These are phyloP conservation scores for Arachis monticola DNA, from an alignment of 331 rosid genomes.

Conservation along the genomic window DNA sequence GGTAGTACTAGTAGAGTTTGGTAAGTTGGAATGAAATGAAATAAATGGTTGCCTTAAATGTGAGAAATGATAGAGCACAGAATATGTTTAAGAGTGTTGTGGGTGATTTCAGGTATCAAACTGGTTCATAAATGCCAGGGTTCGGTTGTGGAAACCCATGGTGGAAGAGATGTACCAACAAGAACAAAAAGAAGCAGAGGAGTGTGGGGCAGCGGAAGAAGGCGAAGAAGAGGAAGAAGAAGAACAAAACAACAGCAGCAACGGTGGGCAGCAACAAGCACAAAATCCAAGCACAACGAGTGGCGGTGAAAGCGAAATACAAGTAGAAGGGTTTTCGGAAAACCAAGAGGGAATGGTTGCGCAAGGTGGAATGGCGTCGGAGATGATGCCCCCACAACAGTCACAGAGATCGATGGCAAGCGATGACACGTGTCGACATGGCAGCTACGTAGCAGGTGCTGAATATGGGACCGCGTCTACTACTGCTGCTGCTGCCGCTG, in stretches of 20 bases:
- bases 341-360: slow-evolving; percentile 51
- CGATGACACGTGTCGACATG: slow-evolving; percentile 65
- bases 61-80: too few relatives aligned
- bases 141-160: slow-evolving; percentile 99
- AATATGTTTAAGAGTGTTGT: too few relatives aligned
- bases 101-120: slow-evolving; percentile 73
- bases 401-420: slow-evolving; percentile 27
- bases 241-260: slow-evolving; percentile 32
- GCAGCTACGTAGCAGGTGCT: slow-evolving; percentile 43
- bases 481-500: slow-evolving; percentile 43
- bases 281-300: slow-evolving; percentile 69
- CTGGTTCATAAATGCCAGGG: slow-evolving; percentile 99
- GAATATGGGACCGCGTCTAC: slow-evolving; percentile 71
- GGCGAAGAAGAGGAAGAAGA: slow-evolving; percentile 43
- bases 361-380: neutral
- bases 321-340: slow-evolving; percentile 59
- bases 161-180: slow-evolving; percentile 99
- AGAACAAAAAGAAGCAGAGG: slow-evolving; percentile 75
- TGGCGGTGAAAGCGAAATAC: slow-evolving; percentile 70
- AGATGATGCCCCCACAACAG: slow-evolving; percentile 16
- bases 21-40: too few relatives aligned
- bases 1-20: too few relatives aligned
- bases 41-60: too few relatives aligned
- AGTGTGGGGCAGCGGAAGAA: slow-evolving; percentile 44
- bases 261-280: slow-evolving; percentile 46